These are phyloP conservation scores for Mallotus nudiflorus DNA, from an alignment of 345 rosid species.

Conservation along the genomic window DNA sequence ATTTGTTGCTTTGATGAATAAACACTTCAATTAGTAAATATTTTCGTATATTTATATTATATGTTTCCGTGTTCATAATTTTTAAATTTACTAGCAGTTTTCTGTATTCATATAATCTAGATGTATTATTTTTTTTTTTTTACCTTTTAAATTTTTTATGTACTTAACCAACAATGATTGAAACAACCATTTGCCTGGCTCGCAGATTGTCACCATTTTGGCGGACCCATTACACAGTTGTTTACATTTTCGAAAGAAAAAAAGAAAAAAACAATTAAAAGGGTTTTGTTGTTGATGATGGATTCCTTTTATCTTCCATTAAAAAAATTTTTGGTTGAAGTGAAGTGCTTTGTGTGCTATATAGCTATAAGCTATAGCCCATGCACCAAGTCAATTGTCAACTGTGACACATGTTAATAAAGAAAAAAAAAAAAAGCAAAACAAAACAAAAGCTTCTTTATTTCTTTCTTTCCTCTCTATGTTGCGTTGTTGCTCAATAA, in stretches of 20 bases:
- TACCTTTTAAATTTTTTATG: background rate
- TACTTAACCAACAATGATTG: slow-evolving; percentile 28
- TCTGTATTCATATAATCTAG: no score
- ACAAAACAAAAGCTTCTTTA: no score
- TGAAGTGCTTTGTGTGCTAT: slow-evolving; percentile 20
- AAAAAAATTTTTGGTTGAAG: slow-evolving; percentile 18
- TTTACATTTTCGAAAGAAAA: background rate
- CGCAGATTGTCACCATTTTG: slow-evolving; percentile 30
- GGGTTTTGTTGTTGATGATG: slow-evolving; percentile 16
- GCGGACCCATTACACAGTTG: slow-evolving; percentile 25
- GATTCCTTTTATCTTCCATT: slow-evolving; percentile 8
- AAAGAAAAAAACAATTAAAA: slow-evolving; percentile 2
- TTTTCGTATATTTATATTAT: no score
- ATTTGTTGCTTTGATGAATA: no score
- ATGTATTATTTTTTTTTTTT: no score
- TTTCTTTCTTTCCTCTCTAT: no score
- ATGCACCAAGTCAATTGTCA: slow-evolving; percentile 19
- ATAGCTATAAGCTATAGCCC: no score
- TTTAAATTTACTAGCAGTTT: no score
- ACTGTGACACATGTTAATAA: slow-evolving; percentile 15
- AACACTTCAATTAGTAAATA: no score
- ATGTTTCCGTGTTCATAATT: no score
- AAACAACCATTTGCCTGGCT: slow-evolving; percentile 29
- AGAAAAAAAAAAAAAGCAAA: background rate
- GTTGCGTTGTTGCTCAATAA: no score